Evolutionary conservation across 306 rosid species (phyloP).

Genomic region (Lupinus albus): DNA sequence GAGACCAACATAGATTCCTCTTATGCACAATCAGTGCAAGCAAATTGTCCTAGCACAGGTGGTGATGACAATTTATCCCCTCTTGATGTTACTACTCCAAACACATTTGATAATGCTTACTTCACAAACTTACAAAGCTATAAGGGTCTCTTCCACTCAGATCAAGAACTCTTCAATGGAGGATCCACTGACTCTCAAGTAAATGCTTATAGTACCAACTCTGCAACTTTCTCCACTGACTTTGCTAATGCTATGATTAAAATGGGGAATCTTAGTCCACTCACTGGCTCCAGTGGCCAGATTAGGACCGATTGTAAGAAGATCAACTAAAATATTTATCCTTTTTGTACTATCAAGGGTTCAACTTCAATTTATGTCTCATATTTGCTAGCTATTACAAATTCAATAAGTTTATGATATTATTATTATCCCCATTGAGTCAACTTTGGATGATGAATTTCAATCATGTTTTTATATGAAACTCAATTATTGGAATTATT

Average conservation of each 20-base stretch:
- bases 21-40: constrained; percentile 46
- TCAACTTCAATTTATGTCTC: neutral
- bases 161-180: constrained; percentile 56
- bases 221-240: constrained; percentile 45
- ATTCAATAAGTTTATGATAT: too few species aligned
- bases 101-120: constrained; percentile 59
- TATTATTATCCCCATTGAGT: too few species aligned
- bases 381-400: neutral
- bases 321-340: constrained; percentile 40
- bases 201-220: constrained; percentile 39
- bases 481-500: too few species aligned
- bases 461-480: too few species aligned
- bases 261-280: constrained; percentile 69
- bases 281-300: constrained; percentile 63
- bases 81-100: constrained; percentile 50
- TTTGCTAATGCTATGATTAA: constrained; percentile 64
- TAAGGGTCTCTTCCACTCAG: constrained; percentile 66
- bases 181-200: constrained; percentile 64
- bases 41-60: constrained; percentile 55
- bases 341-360: neutral
- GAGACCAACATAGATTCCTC: constrained; percentile 61
- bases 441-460: too few species aligned
- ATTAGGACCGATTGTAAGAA: constrained; percentile 57
- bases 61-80: constrained; percentile 54
- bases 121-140: constrained; percentile 50